A percentile compares a stretch with the other conserved stretches of the same genome.
These are phyloP conservation scores for Knoxdaviesia capensis DNA, from an alignment of 2,329 filamentous ascomycete species.

Conservation along the genomic window DNA sequence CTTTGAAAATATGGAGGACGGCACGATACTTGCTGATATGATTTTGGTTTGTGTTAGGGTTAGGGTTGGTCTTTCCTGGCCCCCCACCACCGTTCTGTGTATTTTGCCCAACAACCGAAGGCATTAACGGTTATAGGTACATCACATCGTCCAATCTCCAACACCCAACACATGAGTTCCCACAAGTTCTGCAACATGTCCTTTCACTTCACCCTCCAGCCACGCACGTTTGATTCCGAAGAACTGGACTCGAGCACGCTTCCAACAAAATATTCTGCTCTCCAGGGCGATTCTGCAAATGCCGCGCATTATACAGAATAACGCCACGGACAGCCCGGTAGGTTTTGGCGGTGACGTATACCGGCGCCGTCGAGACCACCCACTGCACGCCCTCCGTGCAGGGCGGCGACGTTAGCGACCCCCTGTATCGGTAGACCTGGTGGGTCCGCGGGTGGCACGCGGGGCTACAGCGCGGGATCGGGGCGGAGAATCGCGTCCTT, in stretches of 20 bases:
- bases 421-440: conserved; percentile 28
- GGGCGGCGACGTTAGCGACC: conserved; percentile 42
- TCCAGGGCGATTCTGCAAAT: conserved; percentile 28
- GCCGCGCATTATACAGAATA: conserved; percentile 34
- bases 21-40: no score
- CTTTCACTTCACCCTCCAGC: neutral
- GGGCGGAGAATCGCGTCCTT: conserved; percentile 13
- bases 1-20: no score
- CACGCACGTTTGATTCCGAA: neutral
- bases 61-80: no score
- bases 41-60: no score
- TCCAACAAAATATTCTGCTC: conserved; percentile 19
- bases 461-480: conserved; percentile 1
- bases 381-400: conserved; percentile 36
- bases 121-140: neutral
- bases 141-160: neutral
- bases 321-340: conserved; percentile 30
- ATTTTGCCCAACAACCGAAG: neutral
- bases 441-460: neutral
- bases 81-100: no score
- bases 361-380: conserved; percentile 25
- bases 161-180: no score
- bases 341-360: conserved; percentile 24
- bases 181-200: no score
- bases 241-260: conserved; percentile 1